Evolutionary conservation across 2,329 filamentous ascomycete species (phyloP), one percentile per base, ranked within the genome.

Genomic region (Botryotinia convoluta): DNA sequence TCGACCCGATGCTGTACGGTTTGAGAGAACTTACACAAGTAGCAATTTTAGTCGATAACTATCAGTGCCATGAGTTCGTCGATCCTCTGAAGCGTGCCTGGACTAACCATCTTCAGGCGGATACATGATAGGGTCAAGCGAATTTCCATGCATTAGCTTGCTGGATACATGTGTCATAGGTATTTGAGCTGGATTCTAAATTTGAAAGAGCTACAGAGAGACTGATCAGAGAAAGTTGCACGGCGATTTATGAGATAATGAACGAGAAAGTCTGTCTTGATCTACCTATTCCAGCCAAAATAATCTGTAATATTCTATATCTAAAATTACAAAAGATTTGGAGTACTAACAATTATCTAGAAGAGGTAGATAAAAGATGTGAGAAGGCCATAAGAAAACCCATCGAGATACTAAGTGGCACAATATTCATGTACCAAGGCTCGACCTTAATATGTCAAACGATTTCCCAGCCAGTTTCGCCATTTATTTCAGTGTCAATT

Each of bases 11-110:
- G 32, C 22, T 22, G 8, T 9, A 64, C 6, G 2, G 26, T 16
- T 5, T 64, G 16, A 1, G 22, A 6, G 4, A 32, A 2, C 14
- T 71, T 10, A 44, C 69, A 4, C 3, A 35, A 54, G 44, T 57
- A 44, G 60, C 45, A 26, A 20, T 71, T 22, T 16, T 71, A 12
- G 69, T 39, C 7, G 59, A 71, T 29, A 51, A 64, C n/a, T 63
- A 71, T 57, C 12, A 42, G 44, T 44, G 48, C 35, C 69, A 20
- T 1, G 26, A 57, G 51, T 16, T 12, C 16, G n/a, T 57, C 8
- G 3, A 29, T 29, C 12, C 29, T 18, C 8, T n/a, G n/a, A 57
- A 57, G 14, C 14, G 29, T 57, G 14, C 14, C 29, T 16, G n/a
- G n/a, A 16, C 14, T 57, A 16, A 29, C 51, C 51, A 29, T 57